Conservation (phyloP, 2,329 filamentous ascomycete species). For the Diaporthe aspalathi region DNA sequence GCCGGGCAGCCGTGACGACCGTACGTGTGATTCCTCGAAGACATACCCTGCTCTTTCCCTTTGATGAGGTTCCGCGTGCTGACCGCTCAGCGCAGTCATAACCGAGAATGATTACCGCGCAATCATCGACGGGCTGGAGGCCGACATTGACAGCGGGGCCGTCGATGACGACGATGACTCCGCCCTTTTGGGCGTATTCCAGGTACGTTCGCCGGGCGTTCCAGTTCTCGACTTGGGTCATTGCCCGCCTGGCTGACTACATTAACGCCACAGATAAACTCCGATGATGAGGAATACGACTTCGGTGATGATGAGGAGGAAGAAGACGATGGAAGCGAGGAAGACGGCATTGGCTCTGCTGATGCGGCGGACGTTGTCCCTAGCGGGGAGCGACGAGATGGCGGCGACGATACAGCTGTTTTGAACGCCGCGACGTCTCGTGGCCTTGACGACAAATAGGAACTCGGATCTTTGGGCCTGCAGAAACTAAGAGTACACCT, state of each 20-base stretch:
- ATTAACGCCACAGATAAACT: constrained; percentile 23
- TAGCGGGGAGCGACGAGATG: background rate
- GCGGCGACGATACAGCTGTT: background rate
- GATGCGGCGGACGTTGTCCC: background rate
- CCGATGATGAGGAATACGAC: constrained; percentile 40
- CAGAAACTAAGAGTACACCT: too few species aligned
- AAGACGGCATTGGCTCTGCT: background rate
- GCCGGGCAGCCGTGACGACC: constrained; percentile 46
- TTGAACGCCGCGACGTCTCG: background rate
- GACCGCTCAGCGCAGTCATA: constrained; percentile 39
- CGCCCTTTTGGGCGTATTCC: constrained; percentile 19
- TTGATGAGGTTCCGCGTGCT: constrained; percentile 29
- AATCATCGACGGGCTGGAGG: constrained; percentile 39
- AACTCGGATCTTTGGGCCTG: too few species aligned
- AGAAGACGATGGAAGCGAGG: background rate
- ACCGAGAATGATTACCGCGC: constrained; percentile 40
- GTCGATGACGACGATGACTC: background rate
- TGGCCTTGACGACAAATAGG: background rate
- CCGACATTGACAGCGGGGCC: background rate
- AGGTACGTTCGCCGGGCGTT: constrained; percentile 8
- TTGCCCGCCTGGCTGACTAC: background rate
- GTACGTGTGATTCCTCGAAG: too few species aligned
- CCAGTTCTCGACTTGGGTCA: background rate
- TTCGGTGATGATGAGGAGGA: constrained; percentile 40
- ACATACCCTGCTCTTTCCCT: background rate